Evolutionary conservation across 768 basidiomycete species (phyloP).

Genomic region (Termitomyces sp.): DNA sequence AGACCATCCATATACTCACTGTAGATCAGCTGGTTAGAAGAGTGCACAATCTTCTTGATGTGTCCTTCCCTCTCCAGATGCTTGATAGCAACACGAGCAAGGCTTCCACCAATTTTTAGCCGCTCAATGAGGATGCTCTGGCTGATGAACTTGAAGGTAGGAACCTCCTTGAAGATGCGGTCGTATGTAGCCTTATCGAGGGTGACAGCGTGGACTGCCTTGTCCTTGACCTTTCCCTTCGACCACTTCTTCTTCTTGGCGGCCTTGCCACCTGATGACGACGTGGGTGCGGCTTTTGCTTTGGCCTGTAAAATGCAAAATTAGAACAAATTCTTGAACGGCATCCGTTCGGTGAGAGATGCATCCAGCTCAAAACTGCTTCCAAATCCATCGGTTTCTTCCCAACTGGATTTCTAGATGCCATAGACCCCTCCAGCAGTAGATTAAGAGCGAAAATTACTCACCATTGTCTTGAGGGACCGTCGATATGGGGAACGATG

Average conservation of each 20-base stretch:
- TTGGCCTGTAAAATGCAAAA: constrained; percentile 41
- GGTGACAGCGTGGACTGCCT: constrained; percentile 93
- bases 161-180: constrained; percentile 96
- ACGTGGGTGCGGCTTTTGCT: constrained; percentile 75
- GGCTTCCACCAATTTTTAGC: constrained; percentile 92
- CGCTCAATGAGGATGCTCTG: constrained; percentile 98
- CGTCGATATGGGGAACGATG: constrained; percentile 32
- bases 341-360: constrained; percentile 27
- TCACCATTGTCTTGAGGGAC: constrained; percentile 39
- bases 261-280: constrained; percentile 64
- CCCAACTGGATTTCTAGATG: background rate
- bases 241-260: constrained; percentile 99
- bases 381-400: background rate
- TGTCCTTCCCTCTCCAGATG: constrained; percentile 91
- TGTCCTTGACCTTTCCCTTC: constrained; percentile 99
- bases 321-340: constrained; percentile 12
- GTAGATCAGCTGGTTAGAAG: constrained; percentile 92
- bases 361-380: constrained; percentile 31
- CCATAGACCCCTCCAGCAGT: background rate
- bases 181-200: constrained; percentile 92
- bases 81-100: constrained; percentile 87
- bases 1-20: constrained; percentile 50
- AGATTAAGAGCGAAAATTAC: constrained; percentile 16
- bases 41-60: constrained; percentile 97
- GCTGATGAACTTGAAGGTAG: constrained; percentile 98